These are phyloP conservation scores for Celoporthe dispersa DNA, from an alignment of 2,329 filamentous ascomycete genomes.

Conservation along the genomic window DNA sequence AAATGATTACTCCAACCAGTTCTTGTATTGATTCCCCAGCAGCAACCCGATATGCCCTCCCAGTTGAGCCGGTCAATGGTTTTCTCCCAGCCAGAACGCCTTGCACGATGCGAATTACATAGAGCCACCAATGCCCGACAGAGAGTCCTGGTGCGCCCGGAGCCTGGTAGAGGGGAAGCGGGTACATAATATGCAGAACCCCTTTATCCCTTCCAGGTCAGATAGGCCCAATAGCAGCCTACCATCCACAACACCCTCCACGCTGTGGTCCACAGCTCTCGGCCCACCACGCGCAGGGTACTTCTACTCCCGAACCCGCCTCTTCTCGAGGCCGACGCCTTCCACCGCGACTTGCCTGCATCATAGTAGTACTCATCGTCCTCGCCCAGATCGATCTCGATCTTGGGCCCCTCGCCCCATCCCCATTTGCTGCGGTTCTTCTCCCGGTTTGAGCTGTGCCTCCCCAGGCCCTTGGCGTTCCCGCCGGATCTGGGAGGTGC, in stretches of 20 bases:
- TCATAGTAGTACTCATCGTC: constrained; percentile 51
- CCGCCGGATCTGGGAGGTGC: constrained; percentile 36
- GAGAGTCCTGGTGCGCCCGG: neutral
- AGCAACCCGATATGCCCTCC: neutral
- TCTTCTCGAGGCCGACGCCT: constrained; percentile 32
- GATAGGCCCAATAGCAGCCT: constrained; percentile 66
- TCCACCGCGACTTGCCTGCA: constrained; percentile 44
- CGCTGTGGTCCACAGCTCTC: constrained; percentile 65
- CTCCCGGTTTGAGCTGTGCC: constrained; percentile 51
- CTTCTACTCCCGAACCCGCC: constrained; percentile 33
- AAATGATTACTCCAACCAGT: neutral
- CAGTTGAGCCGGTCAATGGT: neutral
- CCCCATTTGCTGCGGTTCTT: constrained; percentile 24
- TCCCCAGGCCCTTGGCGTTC: constrained; percentile 37
- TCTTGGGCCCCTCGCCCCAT: constrained; percentile 48
- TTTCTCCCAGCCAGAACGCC: constrained; percentile 15
- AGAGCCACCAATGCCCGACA: neutral
- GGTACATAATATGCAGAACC: neutral
- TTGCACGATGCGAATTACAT: constrained; percentile 8
- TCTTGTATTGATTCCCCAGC: neutral
- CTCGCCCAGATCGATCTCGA: constrained; percentile 56
- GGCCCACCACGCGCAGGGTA: constrained; percentile 52
- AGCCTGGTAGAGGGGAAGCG: neutral
- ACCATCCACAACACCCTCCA: constrained; percentile 68
- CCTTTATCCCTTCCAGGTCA: constrained; percentile 65